Conservation (phyloP, 345 rosid species). For the Melastoma malabathricum region DNA sequence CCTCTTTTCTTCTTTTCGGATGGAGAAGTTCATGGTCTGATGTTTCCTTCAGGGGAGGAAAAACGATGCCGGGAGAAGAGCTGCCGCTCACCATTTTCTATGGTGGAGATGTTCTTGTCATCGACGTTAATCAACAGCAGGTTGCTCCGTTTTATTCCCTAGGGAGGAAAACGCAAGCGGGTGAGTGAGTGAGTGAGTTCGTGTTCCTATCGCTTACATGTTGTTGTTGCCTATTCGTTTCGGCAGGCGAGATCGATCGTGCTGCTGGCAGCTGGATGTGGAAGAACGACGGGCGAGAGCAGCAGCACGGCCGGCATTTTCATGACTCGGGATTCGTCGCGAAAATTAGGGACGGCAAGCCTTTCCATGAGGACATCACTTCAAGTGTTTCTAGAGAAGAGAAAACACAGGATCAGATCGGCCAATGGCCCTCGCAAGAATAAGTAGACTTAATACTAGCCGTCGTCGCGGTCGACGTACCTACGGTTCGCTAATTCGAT, state of each 20-base stretch:
- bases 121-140: slow-evolving; percentile 13
- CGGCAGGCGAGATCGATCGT: slow-evolving; percentile 15
- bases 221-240: too few species aligned
- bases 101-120: slow-evolving; percentile 13
- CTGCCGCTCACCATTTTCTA: slow-evolving; percentile 16
- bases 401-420: slow-evolving; percentile 12
- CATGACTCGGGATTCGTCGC: background rate
- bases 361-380: slow-evolving; percentile 16
- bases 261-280: slow-evolving; percentile 11
- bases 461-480: too few species aligned
- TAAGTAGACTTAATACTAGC: background rate
- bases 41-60: slow-evolving; percentile 1
- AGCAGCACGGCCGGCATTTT: background rate
- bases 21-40: too few species aligned
- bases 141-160: background rate
- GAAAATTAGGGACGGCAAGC: slow-evolving; percentile 1
- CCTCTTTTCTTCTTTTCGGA: too few species aligned
- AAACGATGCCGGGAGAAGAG: background rate
- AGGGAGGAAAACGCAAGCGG: too few species aligned
- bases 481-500: background rate
- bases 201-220: background rate
- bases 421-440: slow-evolving; percentile 3
- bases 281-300: slow-evolving; percentile 6
- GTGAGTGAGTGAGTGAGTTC: too few species aligned
- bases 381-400: slow-evolving; percentile 18